Base-by-base conservation (phyloP, 2,329 filamentous ascomycete species). In the Cercospora citrullina region DNA sequence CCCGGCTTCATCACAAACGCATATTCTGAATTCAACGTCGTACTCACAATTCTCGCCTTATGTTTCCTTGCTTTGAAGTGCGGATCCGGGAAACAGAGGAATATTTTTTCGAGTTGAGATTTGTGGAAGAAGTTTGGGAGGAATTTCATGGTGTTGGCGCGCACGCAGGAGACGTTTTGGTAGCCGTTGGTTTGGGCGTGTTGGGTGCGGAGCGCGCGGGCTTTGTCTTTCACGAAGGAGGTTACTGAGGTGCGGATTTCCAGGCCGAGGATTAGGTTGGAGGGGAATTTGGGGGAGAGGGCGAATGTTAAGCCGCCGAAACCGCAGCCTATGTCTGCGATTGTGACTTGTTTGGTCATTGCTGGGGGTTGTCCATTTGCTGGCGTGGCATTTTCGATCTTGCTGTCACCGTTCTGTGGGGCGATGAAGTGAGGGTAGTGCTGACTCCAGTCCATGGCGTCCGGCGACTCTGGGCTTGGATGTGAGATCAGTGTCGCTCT, bases 71-170 rank as follows among this genome's bases (percentile, higher is more conserved):
- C 89, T 81, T 99, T 99, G 85, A 99, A 99, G 81, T 99, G 95
- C 68, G 95, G 95, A 77, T 99, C 95, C 0, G 95, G 95, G 78
- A 99, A 99, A 83, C 95, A 99, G 75, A 99, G 91, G 80, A 99
- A 99, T 77, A 98, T 92, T 78, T 96, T 96, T 71, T 86, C 87
- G 14, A 99, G 87, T 78, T 97, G 94, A 14, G 82, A 84, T 75
- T 90, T 91, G 64, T 81, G 83, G 84, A 99, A 98, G 84, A 97
- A 97, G 78, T 99, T 98, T 70, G 96, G 94, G n/a, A 99, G 84
- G 80, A 98, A 99, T 79, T 99, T 99, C 95, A 99, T 99, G 5
- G 93, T 92, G 82, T 99, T 99, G 72, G 92, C 92, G 70, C 95
- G 90, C 59, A 99, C 84, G 77, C 93, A 96, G 36, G 91, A 89